Percentiles rank a stretch among this genome's conserved stretches.
Evolutionary conservation across 2,329 filamentous ascomycete species (phyloP).

Genomic region (Penicillium sp.): DNA sequence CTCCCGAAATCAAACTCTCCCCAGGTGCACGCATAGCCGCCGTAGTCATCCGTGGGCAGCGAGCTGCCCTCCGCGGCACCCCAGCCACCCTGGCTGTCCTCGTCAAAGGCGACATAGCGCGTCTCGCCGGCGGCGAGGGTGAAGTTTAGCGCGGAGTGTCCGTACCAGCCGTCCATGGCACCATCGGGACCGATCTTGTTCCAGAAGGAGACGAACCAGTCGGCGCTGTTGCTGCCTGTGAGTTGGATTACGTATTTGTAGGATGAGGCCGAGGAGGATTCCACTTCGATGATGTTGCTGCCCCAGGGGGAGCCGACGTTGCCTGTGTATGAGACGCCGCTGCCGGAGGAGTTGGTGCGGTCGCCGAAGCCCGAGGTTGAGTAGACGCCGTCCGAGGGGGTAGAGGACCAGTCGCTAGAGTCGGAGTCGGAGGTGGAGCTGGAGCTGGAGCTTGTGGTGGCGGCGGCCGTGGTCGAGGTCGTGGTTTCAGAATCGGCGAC

Average conservation of each 20-base stretch:
- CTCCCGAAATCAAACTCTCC: conserved; percentile 44
- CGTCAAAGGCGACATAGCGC: conserved; percentile 43
- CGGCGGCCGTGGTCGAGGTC: not conserved
- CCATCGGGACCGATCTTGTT: conserved; percentile 45
- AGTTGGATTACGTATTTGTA: conserved; percentile 46
- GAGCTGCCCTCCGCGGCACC: conserved; percentile 33
- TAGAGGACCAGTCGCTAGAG: conserved; percentile 28
- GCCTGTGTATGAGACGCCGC: conserved; percentile 34
- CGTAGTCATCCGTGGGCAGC: conserved; percentile 33
- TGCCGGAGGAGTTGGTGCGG: conserved; percentile 18
- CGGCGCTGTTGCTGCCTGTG: conserved; percentile 32
- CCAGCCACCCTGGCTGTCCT: conserved; percentile 43
- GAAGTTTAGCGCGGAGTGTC: conserved; percentile 38
- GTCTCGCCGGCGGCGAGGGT: conserved; percentile 36
- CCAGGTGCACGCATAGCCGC: conserved; percentile 42
- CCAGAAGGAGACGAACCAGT: conserved; percentile 45
- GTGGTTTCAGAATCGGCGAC: not conserved
- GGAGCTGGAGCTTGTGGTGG: conserved; percentile 1
- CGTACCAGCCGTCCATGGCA: conserved; percentile 43
- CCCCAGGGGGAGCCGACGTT: conserved; percentile 46
- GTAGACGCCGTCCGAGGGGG: conserved; percentile 25
- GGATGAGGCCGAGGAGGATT: conserved; percentile 29
- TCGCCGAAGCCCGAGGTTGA: conserved; percentile 31
- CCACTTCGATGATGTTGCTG: conserved; percentile 45
- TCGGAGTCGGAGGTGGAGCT: conserved; percentile 3